Evolutionary conservation across 495 filamentous ascomycete genomes (phyloP), one percentile per base, ranked within the genome.

Genomic region (Aspergillus diversus): DNA sequence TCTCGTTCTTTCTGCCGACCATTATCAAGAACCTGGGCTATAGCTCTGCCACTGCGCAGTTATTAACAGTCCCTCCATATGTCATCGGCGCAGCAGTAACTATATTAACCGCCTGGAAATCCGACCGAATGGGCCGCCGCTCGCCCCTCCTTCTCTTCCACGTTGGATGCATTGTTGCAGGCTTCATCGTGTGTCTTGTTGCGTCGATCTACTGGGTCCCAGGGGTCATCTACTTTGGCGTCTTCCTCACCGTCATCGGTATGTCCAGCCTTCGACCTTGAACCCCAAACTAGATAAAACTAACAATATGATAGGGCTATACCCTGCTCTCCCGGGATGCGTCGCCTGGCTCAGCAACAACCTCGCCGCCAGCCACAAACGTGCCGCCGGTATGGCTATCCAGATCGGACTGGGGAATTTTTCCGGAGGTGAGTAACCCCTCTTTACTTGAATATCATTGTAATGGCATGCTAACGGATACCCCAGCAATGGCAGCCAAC

Each of bases 371-470:
- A 83, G 80, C 57, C 87, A 88, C 51, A 93, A 93, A 71, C 80
- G 90, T 1, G 83, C 85, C 8, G 86, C 85, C 4, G 91, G 86
- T 0, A 90, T 92, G 84, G 91, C 88, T 0, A 76, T 92, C 5
- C 87, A 90, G 34, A 92, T 94, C 63, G 89, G 90, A 0, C 66
- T 88, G 37, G 91, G 91, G 0, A 92, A 91, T 60, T 76, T 93
- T 4, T 87, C 84, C 13, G 90, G 90, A 43, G 73, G 75, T 77
- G 66, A 54, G 60, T 39, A 8, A 12, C 42, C 31, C 32, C 33
- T 11, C 57, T 49, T 53, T 33, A 7, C n/a, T 11, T 53, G 11
- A n/a, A 42, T 42, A 8, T 12, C 12, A 31, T 33, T 11, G 43
- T 31, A 50, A 51, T 31, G 12, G 3, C 21, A 27, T 21, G 21